A percentile compares a stretch with the other conserved stretches of the same genome.
Evolutionary conservation across 2,329 filamentous ascomycete genomes (phyloP).

Genomic region (Monosporascus sp.): DNA sequence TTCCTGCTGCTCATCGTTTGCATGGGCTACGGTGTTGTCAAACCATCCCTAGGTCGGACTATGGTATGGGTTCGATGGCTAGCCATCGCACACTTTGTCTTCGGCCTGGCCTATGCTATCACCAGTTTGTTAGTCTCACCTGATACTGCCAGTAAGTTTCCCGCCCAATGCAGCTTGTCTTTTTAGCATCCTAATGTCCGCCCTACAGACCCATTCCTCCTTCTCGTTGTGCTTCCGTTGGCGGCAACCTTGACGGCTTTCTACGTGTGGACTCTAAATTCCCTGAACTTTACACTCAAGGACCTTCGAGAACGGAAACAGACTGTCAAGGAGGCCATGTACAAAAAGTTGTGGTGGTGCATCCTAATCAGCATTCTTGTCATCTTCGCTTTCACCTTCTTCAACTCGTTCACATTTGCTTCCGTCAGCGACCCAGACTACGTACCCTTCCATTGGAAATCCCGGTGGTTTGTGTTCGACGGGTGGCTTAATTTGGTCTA

Average conservation of each 20-base stretch:
- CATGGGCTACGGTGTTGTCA: constrained; percentile 99
- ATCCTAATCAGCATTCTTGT: constrained; percentile 88
- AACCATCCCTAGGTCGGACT: constrained; percentile 81
- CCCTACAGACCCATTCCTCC: constrained; percentile 67
- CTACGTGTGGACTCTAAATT: constrained; percentile 98
- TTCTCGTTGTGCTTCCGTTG: constrained; percentile 88
- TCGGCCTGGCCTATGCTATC: constrained; percentile 88
- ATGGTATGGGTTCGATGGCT: constrained; percentile 93
- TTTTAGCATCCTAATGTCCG: constrained; percentile 13
- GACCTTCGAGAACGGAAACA: constrained; percentile 94
- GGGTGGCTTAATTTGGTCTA: constrained; percentile 98
- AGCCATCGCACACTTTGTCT: constrained; percentile 88
- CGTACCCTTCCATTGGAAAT: constrained; percentile 95
- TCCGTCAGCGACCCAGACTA: constrained; percentile 81
- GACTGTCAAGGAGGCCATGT: constrained; percentile 89
- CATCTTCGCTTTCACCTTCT: constrained; percentile 97
- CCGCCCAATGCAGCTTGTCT: background rate
- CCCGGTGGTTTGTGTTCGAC: constrained; percentile 93
- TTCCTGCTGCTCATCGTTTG: constrained; percentile 96
- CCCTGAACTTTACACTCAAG: constrained; percentile 89
- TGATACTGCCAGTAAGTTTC: constrained; percentile 63
- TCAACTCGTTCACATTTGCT: constrained; percentile 94
- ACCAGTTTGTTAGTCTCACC: constrained; percentile 85
- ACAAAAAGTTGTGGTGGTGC: constrained; percentile 97
- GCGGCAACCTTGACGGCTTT: constrained; percentile 91